phyloP scores from a whole-genome alignment of 2,329 filamentous ascomycete genomes.

The Neocatenulostroma microsporum region DNA sequence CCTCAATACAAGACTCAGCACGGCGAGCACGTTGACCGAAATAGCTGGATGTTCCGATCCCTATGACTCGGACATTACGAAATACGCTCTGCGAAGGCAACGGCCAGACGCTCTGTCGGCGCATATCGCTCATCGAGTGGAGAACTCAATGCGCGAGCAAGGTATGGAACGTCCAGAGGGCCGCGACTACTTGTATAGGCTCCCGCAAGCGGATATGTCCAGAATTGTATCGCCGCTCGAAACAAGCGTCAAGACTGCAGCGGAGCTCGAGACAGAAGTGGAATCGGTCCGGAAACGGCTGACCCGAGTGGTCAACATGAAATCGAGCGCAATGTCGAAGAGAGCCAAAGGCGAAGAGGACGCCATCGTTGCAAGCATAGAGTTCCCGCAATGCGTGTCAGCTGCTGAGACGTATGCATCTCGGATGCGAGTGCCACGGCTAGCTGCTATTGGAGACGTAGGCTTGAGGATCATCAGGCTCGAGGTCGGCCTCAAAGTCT shows the following conservation, averaged over 20 bases:
- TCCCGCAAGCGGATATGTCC: not conserved
- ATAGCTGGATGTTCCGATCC: conserved; percentile 3
- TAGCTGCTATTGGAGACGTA: conserved; percentile 13
- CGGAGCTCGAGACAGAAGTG: conserved; percentile 1
- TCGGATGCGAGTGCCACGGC: not conserved
- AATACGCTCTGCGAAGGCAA: not conserved
- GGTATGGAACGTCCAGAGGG: conserved; percentile 4
- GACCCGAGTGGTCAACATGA: not conserved
- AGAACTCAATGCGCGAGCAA: conserved; percentile 1
- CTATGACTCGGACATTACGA: not conserved
- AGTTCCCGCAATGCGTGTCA: conserved; percentile 2
- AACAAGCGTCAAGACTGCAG: not conserved
- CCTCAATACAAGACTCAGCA: conserved; percentile 47
- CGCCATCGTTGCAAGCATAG: not conserved
- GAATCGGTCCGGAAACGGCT: not conserved
- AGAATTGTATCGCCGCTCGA: conserved; percentile 3
- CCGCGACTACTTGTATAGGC: conserved; percentile 1
- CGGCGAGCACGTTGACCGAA: conserved; percentile 34
- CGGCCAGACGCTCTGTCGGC: not conserved
- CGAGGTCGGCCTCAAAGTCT: conserved; percentile 20
- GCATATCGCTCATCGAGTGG: not conserved
- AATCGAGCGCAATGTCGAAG: not conserved
- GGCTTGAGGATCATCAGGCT: conserved; percentile 19
- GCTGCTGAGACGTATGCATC: not conserved
- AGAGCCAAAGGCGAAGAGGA: not conserved